These are phyloP conservation scores for Stropharia rugosoannulata DNA, from an alignment of 768 basidiomycete species.

Conservation along the genomic window DNA sequence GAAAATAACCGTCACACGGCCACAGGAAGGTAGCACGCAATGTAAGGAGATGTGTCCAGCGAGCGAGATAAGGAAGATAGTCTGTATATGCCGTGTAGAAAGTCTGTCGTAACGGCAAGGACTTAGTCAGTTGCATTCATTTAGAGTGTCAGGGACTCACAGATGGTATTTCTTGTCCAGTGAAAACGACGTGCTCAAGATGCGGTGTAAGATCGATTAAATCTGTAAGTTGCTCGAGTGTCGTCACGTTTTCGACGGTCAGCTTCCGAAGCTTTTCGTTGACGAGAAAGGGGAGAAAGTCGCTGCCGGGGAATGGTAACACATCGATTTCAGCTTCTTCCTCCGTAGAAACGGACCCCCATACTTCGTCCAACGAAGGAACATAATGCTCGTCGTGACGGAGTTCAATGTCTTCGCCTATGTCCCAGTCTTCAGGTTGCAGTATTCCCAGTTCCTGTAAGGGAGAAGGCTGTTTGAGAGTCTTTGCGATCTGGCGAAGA, in stretches of 20 bases:
- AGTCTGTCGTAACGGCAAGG: too few relatives aligned
- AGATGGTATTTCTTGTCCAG: neutral
- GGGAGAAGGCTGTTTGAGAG: slow-evolving; percentile 4
- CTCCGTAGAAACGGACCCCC: slow-evolving; percentile 6
- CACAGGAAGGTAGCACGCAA: slow-evolving; percentile 7
- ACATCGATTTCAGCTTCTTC: neutral
- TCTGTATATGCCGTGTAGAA: too few relatives aligned
- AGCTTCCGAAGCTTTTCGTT: slow-evolving; percentile 8
- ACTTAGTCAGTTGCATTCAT: neutral
- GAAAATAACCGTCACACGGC: slow-evolving; percentile 2
- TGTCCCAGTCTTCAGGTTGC: slow-evolving; percentile 14
- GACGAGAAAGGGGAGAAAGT: slow-evolving; percentile 3
- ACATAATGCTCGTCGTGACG: slow-evolving; percentile 7
- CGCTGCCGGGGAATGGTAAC: neutral
- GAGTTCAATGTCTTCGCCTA: neutral
- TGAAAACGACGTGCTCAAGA: slow-evolving; percentile 6
- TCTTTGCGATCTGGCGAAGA: slow-evolving; percentile 7
- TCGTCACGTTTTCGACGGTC: slow-evolving; percentile 2
- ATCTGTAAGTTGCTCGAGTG: slow-evolving; percentile 6
- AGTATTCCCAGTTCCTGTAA: slow-evolving; percentile 4
- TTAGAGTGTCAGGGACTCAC: slow-evolving; percentile 1
- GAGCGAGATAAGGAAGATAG: neutral
- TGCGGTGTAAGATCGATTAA: slow-evolving; percentile 8
- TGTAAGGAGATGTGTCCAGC: slow-evolving; percentile 1
- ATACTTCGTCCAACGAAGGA: slow-evolving; percentile 13